A percentile compares a stretch with the other conserved stretches of the same genome.
Conservation (phyloP, 768 basidiomycete species). For the Mycena vitilis region DNA sequence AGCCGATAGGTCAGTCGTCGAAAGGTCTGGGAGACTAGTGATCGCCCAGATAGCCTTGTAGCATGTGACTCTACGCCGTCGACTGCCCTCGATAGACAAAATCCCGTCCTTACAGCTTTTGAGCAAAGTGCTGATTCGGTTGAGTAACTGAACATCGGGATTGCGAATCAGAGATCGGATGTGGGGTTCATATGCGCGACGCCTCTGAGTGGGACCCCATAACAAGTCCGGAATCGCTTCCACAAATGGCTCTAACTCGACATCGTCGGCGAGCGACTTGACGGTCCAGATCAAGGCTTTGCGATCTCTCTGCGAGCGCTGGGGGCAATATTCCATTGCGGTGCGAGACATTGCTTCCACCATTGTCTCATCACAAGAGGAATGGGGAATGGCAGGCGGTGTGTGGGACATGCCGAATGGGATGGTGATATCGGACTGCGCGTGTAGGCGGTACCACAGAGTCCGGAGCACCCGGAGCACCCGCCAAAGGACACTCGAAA, state of each 20-base stretch:
- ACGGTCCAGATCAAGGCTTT: not conserved
- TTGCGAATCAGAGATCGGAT: not conserved
- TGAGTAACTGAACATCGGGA: not conserved
- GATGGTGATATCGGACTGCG: not conserved
- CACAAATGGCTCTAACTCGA: not conserved
- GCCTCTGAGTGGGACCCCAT: not conserved
- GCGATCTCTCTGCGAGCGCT: not conserved
- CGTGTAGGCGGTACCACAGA: not conserved
- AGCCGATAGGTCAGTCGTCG: too few species aligned
- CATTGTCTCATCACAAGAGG: not conserved
- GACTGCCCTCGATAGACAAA: not conserved
- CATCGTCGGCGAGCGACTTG: not conserved
- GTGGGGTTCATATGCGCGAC: not conserved
- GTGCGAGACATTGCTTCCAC: not conserved
- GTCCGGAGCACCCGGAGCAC: not conserved
- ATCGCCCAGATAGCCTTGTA: not conserved
- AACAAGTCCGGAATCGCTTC: not conserved
- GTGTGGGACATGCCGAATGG: too few species aligned
- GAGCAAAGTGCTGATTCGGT: not conserved
- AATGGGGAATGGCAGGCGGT: too few species aligned
- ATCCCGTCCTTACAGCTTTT: not conserved
- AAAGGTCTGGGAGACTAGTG: not conserved
- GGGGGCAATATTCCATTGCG: not conserved
- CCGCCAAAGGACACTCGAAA: not conserved
- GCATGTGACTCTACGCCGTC: not conserved